phyloP scores from a whole-genome alignment of 2,329 filamentous ascomycete species.

The Aspergillus quadrilineatus region DNA sequence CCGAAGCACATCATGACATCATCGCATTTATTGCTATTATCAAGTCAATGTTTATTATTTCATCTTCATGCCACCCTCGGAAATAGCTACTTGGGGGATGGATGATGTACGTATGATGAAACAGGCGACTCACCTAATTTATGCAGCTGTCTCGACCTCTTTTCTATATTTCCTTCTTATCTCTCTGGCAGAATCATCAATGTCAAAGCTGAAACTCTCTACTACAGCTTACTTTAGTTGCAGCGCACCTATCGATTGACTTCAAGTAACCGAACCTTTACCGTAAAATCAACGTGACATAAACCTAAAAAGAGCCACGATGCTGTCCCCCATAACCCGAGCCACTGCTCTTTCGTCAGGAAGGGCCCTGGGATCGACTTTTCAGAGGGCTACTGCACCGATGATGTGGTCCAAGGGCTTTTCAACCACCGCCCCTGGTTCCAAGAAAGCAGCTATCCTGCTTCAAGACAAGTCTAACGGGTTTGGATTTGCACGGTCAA shows the following conservation, averaged over 20 bases:
- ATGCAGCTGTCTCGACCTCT: not conserved
- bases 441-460: slow-evolving; percentile 35
- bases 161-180: not conserved
- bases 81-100: not conserved
- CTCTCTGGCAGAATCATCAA: not conserved
- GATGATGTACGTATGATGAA: slow-evolving; percentile 1
- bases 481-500: slow-evolving; percentile 54
- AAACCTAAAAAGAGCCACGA: not conserved
- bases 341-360: slow-evolving; percentile 9
- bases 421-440: slow-evolving; percentile 19
- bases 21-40: not conserved
- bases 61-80: not conserved
- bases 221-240: not conserved
- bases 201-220: not conserved
- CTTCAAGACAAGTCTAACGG: slow-evolving; percentile 51
- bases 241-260: not conserved
- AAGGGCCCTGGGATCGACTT: slow-evolving; percentile 7
- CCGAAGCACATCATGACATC: not conserved
- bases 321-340: slow-evolving; percentile 11
- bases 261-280: not conserved
- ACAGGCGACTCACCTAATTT: not conserved
- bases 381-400: slow-evolving; percentile 12
- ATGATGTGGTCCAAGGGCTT: slow-evolving; percentile 16
- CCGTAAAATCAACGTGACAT: not conserved
- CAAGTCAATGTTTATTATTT: no score